Evolutionary conservation across 352 stramenopile species (phyloP), one percentile per base, ranked within the genome.

Genomic region (Phytopythium litorale): DNA sequence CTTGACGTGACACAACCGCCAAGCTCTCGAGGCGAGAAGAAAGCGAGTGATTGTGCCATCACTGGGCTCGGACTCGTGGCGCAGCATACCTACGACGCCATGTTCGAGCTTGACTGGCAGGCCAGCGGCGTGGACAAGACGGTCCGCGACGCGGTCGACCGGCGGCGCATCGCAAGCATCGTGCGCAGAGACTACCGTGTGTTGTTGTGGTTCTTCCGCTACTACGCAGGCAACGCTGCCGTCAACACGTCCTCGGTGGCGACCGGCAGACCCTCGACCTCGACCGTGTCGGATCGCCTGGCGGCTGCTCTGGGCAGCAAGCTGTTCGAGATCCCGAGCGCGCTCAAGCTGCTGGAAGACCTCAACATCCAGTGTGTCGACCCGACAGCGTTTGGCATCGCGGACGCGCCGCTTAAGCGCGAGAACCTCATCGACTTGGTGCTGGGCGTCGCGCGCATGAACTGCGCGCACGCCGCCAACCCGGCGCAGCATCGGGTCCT

Each of bases 61-160:
- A 48, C 60, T 0, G 74, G 67, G 1, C 54, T 85, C 7, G 57
- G 50, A 0, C 64, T 84, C 13, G 63, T 77, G 25, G 60, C 60
- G 1, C 8, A 23, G n/a, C 23, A 63, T 4, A 51, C 73, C 12
- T 89, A 87, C 38, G 64, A 75, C 30, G 37, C 62, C 1, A 71
- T 86, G 32, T 91, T 91, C 25, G 71, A 84, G 6, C 60, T 61
- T 11, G 74, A 91, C 64, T 91, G 82, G 82, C 59, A 57, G 7
- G 40, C 59, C 8, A 79, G 71, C 43, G 76, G 84, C 56, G 73
- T 81, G 12, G 79, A 87, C 2, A 82, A 76, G 38, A 61, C 75
- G 28, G 78, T 91, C 6, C 78, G 72, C 16, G 82, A 91, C 38
- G 82, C 76, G 33, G 82, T 89, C 7, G 82, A 91, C 67, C 73